phyloP scores from a whole-genome alignment of 352 stramenopile species.

The Plasmopara muralis region DNA sequence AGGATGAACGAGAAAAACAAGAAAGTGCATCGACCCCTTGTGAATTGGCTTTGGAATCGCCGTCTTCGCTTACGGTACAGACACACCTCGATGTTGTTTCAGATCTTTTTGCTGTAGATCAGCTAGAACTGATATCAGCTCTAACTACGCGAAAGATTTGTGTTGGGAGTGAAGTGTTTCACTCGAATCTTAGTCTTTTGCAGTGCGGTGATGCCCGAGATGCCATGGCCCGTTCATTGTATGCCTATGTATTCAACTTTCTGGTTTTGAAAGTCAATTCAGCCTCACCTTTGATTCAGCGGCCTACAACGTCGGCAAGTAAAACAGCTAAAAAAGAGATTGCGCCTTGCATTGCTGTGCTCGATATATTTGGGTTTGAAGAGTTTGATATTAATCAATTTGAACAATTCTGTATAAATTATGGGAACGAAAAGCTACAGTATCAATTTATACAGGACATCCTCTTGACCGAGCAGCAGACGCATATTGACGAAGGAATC shows the following conservation, averaged over 20 bases:
- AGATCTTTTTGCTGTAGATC: conserved; percentile 38
- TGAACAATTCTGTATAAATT: conserved; percentile 82
- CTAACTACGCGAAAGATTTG: conserved; percentile 66
- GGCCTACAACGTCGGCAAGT: conserved; percentile 3
- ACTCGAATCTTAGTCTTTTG: conserved; percentile 55
- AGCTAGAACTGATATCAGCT: conserved; percentile 39
- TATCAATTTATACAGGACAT: conserved; percentile 82
- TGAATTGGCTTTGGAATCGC: conserved; percentile 24
- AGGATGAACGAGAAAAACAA: conserved; percentile 45
- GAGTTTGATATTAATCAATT: conserved; percentile 80
- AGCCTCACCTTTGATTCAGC: conserved; percentile 22
- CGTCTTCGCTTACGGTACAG: conserved; percentile 30
- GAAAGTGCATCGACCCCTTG: conserved; percentile 30
- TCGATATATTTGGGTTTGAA: conserved; percentile 91
- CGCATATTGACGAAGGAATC: conserved; percentile 70
- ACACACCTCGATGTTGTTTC: conserved; percentile 40
- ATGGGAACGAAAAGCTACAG: conserved; percentile 75
- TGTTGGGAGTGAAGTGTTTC: conserved; percentile 58
- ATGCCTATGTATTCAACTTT: conserved; percentile 79
- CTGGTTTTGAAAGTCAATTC: conserved; percentile 77
- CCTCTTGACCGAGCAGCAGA: conserved; percentile 63
- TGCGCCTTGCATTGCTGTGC: conserved; percentile 62
- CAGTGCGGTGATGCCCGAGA: conserved; percentile 68
- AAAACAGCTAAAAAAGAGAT: conserved; percentile 16
- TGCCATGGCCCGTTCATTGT: conserved; percentile 68